Conservation (phyloP, 306 rosid genomes). For the Begonia fuchsioides region DNA sequence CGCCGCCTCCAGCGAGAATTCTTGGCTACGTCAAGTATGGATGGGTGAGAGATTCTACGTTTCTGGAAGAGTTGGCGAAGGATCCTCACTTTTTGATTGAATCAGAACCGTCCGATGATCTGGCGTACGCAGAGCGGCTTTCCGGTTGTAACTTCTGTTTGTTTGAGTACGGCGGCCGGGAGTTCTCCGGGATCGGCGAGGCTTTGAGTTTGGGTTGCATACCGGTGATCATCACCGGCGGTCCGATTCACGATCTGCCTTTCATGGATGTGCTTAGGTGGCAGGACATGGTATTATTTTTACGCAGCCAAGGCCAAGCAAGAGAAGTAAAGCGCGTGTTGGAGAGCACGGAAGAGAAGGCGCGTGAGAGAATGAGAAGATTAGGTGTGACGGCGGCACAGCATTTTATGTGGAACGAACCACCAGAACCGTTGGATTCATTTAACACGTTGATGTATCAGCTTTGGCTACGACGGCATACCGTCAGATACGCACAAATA, state of each 20-base stretch:
- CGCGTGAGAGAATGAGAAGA: slow-evolving; percentile 14
- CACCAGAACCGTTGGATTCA: slow-evolving; percentile 44
- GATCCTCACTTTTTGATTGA: slow-evolving; percentile 22
- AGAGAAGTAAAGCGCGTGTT: slow-evolving; percentile 18
- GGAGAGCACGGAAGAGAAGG: slow-evolving; percentile 14
- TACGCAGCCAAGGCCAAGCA: slow-evolving; percentile 8
- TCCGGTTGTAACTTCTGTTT: slow-evolving; percentile 32
- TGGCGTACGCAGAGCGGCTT: slow-evolving; percentile 9
- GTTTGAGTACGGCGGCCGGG: slow-evolving; percentile 23
- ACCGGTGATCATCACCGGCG: slow-evolving; percentile 38
- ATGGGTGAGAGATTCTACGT: slow-evolving; percentile 8
- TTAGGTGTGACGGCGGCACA: slow-evolving; percentile 34
- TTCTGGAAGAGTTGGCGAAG: slow-evolving; percentile 12
- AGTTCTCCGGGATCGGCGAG: slow-evolving; percentile 34
- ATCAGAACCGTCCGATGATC: slow-evolving; percentile 17
- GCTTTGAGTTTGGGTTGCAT: slow-evolving; percentile 50
- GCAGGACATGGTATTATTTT: slow-evolving; percentile 45
- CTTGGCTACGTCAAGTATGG: slow-evolving; percentile 16
- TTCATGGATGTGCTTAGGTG: slow-evolving; percentile 63
- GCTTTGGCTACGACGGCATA: slow-evolving; percentile 62
- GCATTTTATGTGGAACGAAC: slow-evolving; percentile 52
- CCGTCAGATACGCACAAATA: slow-evolving; percentile 31
- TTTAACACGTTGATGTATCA: slow-evolving; percentile 57
- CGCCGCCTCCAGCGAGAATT: slow-evolving; percentile 7
- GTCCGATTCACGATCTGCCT: slow-evolving; percentile 40